A percentile compares a stretch with the other conserved stretches of the same genome.
These are phyloP conservation scores for Lepraria neglecta DNA, from an alignment of 495 filamentous ascomycete species.

Conservation along the genomic window DNA sequence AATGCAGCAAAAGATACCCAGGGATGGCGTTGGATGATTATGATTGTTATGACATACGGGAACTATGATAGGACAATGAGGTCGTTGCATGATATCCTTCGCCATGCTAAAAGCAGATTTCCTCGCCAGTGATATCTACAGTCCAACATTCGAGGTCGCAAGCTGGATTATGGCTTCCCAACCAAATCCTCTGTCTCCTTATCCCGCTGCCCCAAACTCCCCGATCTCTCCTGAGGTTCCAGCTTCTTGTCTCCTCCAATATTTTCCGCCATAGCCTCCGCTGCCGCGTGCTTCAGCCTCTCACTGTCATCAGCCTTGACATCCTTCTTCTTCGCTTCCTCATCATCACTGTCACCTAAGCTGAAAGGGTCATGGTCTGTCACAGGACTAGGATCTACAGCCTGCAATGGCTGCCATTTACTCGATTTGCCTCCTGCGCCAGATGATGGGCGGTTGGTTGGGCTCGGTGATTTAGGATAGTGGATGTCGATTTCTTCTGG, in stretches of 20 bases:
- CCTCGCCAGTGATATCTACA: conserved; percentile 9
- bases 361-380: conserved; percentile 94
- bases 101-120: background rate
- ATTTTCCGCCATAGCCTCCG: conserved; percentile 55
- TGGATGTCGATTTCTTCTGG: conserved; percentile 72
- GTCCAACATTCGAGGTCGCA: background rate
- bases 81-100: background rate
- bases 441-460: conserved; percentile 38
- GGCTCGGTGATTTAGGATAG: conserved; percentile 56
- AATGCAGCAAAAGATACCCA: background rate
- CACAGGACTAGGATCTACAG: conserved; percentile 79
- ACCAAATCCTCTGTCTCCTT: conserved; percentile 40
- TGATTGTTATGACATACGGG: background rate
- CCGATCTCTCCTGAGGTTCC: conserved; percentile 32
- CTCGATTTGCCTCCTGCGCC: conserved; percentile 56
- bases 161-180: conserved; percentile 28
- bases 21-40: background rate
- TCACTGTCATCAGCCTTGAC: conserved; percentile 59
- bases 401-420: conserved; percentile 94
- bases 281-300: conserved; percentile 62
- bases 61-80: background rate
- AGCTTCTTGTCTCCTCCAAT: conserved; percentile 33
- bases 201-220: conserved; percentile 39
- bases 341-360: conserved; percentile 91
- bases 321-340: conserved; percentile 68